These are phyloP conservation scores for Pestalotiopsis sp. DNA, from an alignment of 2,329 filamentous ascomycete species.

Conservation along the genomic window DNA sequence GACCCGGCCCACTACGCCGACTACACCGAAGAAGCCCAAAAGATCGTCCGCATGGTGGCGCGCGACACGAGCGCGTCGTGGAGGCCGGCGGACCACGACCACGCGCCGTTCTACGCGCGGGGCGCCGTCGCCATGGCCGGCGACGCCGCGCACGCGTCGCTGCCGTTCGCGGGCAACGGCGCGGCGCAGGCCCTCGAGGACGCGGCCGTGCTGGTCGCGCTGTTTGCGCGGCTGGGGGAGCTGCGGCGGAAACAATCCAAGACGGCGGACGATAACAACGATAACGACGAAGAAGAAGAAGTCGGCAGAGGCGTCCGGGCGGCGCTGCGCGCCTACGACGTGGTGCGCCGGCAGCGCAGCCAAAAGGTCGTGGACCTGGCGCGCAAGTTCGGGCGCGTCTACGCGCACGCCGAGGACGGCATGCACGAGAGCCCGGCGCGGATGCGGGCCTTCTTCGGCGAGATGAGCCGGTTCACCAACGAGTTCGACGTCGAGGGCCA, in stretches of 20 bases:
- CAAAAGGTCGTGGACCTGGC: conserved; percentile 33
- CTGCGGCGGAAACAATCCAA: conserved; percentile 3
- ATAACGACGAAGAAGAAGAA: not conserved
- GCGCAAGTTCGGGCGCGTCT: conserved; percentile 30
- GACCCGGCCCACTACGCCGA: conserved; percentile 30
- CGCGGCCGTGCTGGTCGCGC: conserved; percentile 29
- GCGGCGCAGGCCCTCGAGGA: conserved; percentile 41
- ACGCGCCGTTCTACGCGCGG: conserved; percentile 31
- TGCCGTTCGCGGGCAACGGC: conserved; percentile 38
- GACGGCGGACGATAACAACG: not conserved
- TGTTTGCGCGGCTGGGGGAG: conserved; percentile 23
- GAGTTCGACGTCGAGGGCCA: conserved; percentile 31
- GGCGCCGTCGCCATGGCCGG: conserved; percentile 31
- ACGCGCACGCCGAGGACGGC: conserved; percentile 27
- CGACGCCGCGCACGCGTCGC: conserved; percentile 36
- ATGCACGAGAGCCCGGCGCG: conserved; percentile 32
- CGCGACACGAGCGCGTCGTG: conserved; percentile 33
- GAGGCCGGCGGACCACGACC: conserved; percentile 35
- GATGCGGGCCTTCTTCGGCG: conserved; percentile 28
- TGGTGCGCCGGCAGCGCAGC: conserved; percentile 29
- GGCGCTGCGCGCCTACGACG: conserved; percentile 31
- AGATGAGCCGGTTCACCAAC: conserved; percentile 31
- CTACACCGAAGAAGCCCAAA: conserved; percentile 33
- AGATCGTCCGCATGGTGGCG: conserved; percentile 33
- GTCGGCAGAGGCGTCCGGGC: conserved; percentile 13